Evolutionary conservation across 176 grass and related monocot species (phyloP).

Genomic region (Puya raimondii): DNA sequence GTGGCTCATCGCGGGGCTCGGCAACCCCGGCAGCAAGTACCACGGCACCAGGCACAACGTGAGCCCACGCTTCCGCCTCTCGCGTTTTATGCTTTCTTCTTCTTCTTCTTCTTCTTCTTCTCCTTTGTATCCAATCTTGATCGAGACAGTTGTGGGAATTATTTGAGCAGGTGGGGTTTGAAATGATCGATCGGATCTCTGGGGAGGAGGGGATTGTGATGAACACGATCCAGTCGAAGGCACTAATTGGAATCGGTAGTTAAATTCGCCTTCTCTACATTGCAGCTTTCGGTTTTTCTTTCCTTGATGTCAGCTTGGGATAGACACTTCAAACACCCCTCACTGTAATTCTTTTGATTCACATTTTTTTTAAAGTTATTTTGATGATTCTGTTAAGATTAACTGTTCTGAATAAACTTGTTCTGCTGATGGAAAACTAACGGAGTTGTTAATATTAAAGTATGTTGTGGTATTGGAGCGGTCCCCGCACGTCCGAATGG

Average conservation of each 20-base stretch:
- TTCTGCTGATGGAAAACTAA: no score
- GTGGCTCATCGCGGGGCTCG: constrained; percentile 93
- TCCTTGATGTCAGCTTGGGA: background rate
- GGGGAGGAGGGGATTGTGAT: constrained; percentile 46
- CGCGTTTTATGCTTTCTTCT: no score
- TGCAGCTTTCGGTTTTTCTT: background rate
- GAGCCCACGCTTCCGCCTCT: background rate
- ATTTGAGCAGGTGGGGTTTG: constrained; percentile 61
- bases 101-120: background rate
- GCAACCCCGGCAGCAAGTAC: constrained; percentile 89
- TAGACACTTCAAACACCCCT: no score
- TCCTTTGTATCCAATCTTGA: background rate
- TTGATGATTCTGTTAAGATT: background rate
- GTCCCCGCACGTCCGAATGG: no score
- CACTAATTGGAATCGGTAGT: constrained; percentile 78
- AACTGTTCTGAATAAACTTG: background rate
- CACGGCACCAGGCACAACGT: constrained; percentile 92
- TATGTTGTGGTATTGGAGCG: no score
- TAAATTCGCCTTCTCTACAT: background rate
- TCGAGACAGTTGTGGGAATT: background rate
- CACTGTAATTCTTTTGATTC: no score
- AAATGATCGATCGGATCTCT: constrained; percentile 83
- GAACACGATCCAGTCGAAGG: constrained; percentile 86
- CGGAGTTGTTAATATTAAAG: no score
- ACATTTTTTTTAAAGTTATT: background rate